Base-by-base conservation (phyloP, 2,329 filamentous ascomycete species). In the Monilinia laxa region DNA sequence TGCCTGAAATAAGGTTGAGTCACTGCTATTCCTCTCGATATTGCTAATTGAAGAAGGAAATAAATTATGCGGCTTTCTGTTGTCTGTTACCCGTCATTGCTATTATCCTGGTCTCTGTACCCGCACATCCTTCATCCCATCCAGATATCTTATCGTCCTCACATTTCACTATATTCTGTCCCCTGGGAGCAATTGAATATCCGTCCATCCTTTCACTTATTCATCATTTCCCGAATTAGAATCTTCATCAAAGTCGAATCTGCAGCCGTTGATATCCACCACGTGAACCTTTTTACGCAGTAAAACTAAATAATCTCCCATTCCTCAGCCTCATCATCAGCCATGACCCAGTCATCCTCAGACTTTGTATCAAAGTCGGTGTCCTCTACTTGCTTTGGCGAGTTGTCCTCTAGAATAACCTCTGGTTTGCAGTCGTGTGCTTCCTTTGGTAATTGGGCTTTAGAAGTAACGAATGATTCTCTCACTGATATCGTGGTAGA, bases 241-340 rank as follows among this genome's bases (percentile, higher is more conserved):
- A 12, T 9, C 12, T 23, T 3, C 16, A 52, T 25, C 4, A 11
- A 18, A 25, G 5, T 16, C 12, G 11, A 52, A 51, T 25, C 11
- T 3, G 4, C 10, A 52, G 14, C 12, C 14, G n/a, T 52, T 9
- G 6, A 52, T 18, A 18, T 9, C 12, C 5, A 52, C 23, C 49
- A 52, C 23, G 3, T 11, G 9, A 23, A 23, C 3, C 47, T 10
- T 4, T 16, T 12, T n/a, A n/a, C 9, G 4, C 31, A 28, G 31
- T 35, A 35, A 9, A 35, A 35, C 14, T 23, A 60, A 25, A 60
- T 20, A 3, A 60, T 51, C 45, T 60, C 45, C 57, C 57, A 60
- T 18, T 51, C 57, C 7, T 35, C 57, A 38, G 20, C 20, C 5
- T 51, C 42, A 49, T 59, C 42, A n/a, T 47, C 12, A 35, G 45